Evolutionary conservation across 1,284 basidiomycete species (phyloP).

Genomic region (Trichosporon ovoides): DNA sequence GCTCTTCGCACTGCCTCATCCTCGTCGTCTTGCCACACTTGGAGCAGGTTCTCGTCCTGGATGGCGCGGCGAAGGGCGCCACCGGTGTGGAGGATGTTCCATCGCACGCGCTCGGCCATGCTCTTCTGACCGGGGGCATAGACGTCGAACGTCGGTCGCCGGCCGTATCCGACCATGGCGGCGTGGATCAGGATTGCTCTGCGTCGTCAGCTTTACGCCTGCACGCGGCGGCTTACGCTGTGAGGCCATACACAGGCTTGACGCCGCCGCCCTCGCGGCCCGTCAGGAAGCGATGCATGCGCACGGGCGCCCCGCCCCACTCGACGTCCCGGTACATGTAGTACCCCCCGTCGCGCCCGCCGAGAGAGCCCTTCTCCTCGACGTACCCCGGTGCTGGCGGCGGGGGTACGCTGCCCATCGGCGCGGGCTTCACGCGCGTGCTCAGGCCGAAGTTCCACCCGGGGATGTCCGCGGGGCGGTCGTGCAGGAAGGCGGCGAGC

Average conservation of each 20-base stretch:
- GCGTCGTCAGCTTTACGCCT: constrained; percentile 26
- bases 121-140: constrained; percentile 57
- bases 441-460: constrained; percentile 41
- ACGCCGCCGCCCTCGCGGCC: constrained; percentile 71
- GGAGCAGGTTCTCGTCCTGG: constrained; percentile 51
- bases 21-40: constrained; percentile 26
- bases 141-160: constrained; percentile 60
- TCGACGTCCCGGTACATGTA: constrained; percentile 60
- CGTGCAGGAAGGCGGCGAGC: constrained; percentile 64
- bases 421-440: constrained; percentile 22
- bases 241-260: constrained; percentile 75
- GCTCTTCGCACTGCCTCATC: constrained; percentile 4
- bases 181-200: constrained; percentile 67
- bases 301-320: constrained; percentile 50
- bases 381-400: constrained; percentile 32
- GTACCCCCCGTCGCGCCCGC: constrained; percentile 51
- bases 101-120: constrained; percentile 58
- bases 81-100: constrained; percentile 52
- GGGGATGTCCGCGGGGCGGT: constrained; percentile 58
- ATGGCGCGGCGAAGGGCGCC: constrained; percentile 56
- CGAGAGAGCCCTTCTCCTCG: constrained; percentile 21
- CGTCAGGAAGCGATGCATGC: constrained; percentile 72
- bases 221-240: constrained; percentile 54
- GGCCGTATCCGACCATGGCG: constrained; percentile 61
- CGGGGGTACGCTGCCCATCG: constrained; percentile 15